Percentiles rank a stretch among this genome's conserved stretches.
Conservation (phyloP, 768 basidiomycete species). For the Cyclocybe aegerita region DNA sequence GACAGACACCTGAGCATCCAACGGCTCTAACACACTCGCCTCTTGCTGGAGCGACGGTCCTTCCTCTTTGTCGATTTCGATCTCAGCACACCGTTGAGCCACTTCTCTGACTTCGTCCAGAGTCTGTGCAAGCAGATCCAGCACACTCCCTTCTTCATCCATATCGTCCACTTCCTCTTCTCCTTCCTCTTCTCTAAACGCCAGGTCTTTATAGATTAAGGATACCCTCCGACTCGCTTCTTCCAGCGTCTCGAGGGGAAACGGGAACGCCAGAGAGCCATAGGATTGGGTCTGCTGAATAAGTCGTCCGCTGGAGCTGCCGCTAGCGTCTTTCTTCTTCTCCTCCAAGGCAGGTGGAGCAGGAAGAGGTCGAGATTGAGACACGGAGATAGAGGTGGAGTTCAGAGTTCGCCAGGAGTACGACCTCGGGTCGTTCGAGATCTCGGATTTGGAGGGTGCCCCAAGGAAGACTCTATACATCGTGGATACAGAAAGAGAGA, state of each 20-base stretch:
- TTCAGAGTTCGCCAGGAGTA: slow-evolving; percentile 50
- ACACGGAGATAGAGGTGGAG: slow-evolving; percentile 17
- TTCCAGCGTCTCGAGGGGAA: slow-evolving; percentile 59
- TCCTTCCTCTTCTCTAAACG: slow-evolving; percentile 45
- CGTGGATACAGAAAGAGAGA: background rate
- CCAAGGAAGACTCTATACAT: slow-evolving; percentile 58
- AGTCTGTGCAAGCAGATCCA: background rate
- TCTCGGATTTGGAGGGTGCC: slow-evolving; percentile 37
- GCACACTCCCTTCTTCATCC: slow-evolving; percentile 1
- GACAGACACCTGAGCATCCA: background rate
- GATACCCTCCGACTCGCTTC: slow-evolving; percentile 72
- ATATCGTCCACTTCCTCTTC: background rate
- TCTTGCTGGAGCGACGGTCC: too few relatives aligned
- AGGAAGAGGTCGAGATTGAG: background rate
- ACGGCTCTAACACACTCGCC: too few relatives aligned
- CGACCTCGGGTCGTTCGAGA: slow-evolving; percentile 29
- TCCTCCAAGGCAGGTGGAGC: too few relatives aligned
- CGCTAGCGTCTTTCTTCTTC: too few relatives aligned
- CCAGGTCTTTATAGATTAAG: slow-evolving; percentile 65
- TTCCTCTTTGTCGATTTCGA: too few relatives aligned
- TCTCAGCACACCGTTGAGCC: too few relatives aligned
- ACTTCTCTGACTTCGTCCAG: background rate
- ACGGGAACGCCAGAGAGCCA: slow-evolving; percentile 13
- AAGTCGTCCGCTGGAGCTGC: background rate
- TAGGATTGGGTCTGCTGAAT: slow-evolving; percentile 20